Evolutionary conservation across 129 eudicot species (phyloP).

Genomic region (Tagetes patula): DNA sequence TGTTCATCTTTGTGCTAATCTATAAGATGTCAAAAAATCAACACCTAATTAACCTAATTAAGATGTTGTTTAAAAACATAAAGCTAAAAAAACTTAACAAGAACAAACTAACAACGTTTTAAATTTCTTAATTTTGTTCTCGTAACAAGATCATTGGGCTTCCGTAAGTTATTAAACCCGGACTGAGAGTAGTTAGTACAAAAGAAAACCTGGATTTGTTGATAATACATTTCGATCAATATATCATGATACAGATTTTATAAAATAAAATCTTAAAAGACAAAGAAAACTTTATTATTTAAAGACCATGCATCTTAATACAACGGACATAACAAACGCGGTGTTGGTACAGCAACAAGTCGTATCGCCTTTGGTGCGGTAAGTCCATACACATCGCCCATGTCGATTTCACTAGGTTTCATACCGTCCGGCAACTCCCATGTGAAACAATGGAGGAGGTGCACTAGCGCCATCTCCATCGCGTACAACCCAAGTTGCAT

Average conservation of each 20-base stretch:
- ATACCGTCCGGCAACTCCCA: conserved; percentile 40
- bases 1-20: too few relatives aligned
- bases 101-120: too few relatives aligned
- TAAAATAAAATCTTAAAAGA: not conserved
- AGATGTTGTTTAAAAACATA: too few relatives aligned
- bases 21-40: too few relatives aligned
- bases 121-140: too few relatives aligned
- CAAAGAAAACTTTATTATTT: not conserved
- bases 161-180: not conserved
- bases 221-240: not conserved
- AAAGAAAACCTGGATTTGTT: not conserved
- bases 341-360: conserved; percentile 72
- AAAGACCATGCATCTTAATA: conserved; percentile 11
- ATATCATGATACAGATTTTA: not conserved
- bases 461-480: conserved; percentile 36
- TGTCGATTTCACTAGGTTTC: conserved; percentile 61
- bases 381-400: conserved; percentile 62
- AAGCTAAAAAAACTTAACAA: too few relatives aligned
- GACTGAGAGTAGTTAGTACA: not conserved
- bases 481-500: conserved; percentile 38
- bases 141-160: not conserved
- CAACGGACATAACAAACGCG: conserved; percentile 51
- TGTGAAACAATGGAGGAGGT: conserved; percentile 34
- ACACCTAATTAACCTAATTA: too few relatives aligned
- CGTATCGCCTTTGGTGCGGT: conserved; percentile 67